Conservation (phyloP, 2,329 filamentous ascomycete genomes). For the Myrmaecium sp. region DNA sequence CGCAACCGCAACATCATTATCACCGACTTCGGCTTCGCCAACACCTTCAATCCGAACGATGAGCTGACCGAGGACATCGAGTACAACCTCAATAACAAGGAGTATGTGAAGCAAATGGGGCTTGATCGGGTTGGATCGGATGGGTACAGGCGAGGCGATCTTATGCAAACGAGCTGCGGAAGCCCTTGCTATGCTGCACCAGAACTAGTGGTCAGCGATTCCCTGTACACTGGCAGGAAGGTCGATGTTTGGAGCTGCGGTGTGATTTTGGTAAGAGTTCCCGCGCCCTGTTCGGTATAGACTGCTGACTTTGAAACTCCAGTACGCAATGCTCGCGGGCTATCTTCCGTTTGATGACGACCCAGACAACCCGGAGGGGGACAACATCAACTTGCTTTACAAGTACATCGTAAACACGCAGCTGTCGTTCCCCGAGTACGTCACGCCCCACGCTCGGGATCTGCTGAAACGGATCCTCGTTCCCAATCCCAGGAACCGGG, state of each 20-base stretch:
- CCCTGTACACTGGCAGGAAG: slow-evolving; percentile 89
- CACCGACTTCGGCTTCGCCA: slow-evolving; percentile 97
- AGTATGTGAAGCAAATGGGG: slow-evolving; percentile 74
- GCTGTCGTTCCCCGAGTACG: slow-evolving; percentile 95
- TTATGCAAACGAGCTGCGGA: slow-evolving; percentile 98
- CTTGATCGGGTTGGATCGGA: slow-evolving; percentile 62
- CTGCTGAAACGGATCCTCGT: slow-evolving; percentile 84
- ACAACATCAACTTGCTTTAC: slow-evolving; percentile 97
- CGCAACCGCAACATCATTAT: slow-evolving; percentile 98
- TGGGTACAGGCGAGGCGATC: slow-evolving; percentile 68
- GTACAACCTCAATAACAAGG: slow-evolving; percentile 67
- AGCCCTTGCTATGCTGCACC: slow-evolving; percentile 96
- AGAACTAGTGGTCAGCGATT: slow-evolving; percentile 93
- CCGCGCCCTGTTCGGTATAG: no score
- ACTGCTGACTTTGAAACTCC: slow-evolving; percentile 7
- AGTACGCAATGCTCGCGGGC: slow-evolving; percentile 98
- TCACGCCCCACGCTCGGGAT: slow-evolving; percentile 89
- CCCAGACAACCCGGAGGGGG: slow-evolving; percentile 91
- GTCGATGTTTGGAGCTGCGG: slow-evolving; percentile 99
- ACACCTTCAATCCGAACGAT: slow-evolving; percentile 82
- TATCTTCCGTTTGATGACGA: slow-evolving; percentile 98
- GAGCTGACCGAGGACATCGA: slow-evolving; percentile 85
- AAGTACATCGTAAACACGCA: slow-evolving; percentile 98
- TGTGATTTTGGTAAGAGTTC: slow-evolving; percentile 87
- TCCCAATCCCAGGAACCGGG: slow-evolving; percentile 83